Evolutionary conservation across 2,329 filamentous ascomycete species (phyloP).

Genomic region (Uncinocarpus reesii): DNA sequence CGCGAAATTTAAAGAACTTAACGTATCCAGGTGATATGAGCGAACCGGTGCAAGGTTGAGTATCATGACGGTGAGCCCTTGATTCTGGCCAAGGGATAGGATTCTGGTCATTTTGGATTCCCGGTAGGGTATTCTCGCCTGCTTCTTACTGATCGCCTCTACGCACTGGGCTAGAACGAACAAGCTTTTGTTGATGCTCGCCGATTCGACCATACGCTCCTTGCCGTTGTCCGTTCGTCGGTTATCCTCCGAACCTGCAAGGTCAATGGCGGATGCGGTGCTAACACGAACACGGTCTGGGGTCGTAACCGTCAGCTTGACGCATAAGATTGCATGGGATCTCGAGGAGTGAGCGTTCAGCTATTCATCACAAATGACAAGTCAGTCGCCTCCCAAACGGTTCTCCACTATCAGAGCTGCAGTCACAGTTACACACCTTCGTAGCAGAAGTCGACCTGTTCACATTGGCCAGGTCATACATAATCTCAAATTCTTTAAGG

Average conservation of each 20-base stretch:
- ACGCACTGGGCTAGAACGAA: slow-evolving; percentile 93
- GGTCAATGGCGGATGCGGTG: slow-evolving; percentile 84
- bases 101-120: slow-evolving; percentile 98
- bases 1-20: slow-evolving; percentile 89
- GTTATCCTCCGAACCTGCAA: slow-evolving; percentile 94
- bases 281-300: slow-evolving; percentile 60
- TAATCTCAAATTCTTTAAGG: slow-evolving; percentile 76
- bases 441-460: slow-evolving; percentile 83
- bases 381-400: slow-evolving; percentile 7
- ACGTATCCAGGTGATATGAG: slow-evolving; percentile 84
- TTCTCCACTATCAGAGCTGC: too few species aligned
- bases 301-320: slow-evolving; percentile 72
- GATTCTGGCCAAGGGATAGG: slow-evolving; percentile 82
- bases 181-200: slow-evolving; percentile 93
- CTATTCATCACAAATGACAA: slow-evolving; percentile 27
- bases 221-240: slow-evolving; percentile 86
- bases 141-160: slow-evolving; percentile 75
- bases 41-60: slow-evolving; percentile 84
- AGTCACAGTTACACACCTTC: slow-evolving; percentile 43
- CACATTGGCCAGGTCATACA: slow-evolving; percentile 86
- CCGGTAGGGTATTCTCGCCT: slow-evolving; percentile 72
- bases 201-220: slow-evolving; percentile 85
- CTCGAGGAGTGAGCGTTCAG: slow-evolving; percentile 84
- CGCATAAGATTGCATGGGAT: slow-evolving; percentile 81
- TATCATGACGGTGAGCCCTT: slow-evolving; percentile 93